Percentiles rank a stretch among this genome's conserved stretches.
phyloP scores from a whole-genome alignment of 106 monocot genomes.

The Allium sativum region DNA sequence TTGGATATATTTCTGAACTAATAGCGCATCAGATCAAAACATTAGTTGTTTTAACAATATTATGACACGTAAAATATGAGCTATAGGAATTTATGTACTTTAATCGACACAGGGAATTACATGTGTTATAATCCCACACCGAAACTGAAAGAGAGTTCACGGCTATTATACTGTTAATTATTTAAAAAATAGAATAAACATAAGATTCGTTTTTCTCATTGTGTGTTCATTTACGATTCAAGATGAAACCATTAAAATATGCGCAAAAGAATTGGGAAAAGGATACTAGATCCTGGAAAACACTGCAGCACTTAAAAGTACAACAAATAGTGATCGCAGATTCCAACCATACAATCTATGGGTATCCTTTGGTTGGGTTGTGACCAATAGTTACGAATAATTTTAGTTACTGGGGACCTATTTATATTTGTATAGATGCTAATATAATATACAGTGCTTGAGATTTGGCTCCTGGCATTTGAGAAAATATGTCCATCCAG shows the following conservation, averaged over 20 bases:
- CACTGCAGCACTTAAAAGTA: no score
- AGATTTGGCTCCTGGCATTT: slow-evolving; percentile 2
- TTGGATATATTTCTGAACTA: no score
- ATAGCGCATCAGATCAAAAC: no score
- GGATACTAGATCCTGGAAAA: slow-evolving; percentile 1
- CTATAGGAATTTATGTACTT: no score
- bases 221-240: not conserved
- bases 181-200: not conserved
- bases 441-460: not conserved
- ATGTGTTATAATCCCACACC: not conserved
- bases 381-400: slow-evolving; percentile 25
- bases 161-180: not conserved
- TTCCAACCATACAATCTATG: slow-evolving; percentile 26
- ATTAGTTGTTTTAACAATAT: no score
- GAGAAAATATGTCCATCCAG: slow-evolving; percentile 7
- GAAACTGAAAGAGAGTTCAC: not conserved
- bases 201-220: not conserved
- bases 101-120: no score
- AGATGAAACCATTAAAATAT: not conserved
- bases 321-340: not conserved
- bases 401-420: not conserved
- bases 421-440: not conserved
- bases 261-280: not conserved
- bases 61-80: no score
- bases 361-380: slow-evolving; percentile 17